Percentiles rank a stretch among this genome's conserved stretches.
These are phyloP conservation scores for Trichophyton rubrum DNA, from an alignment of 2,329 filamentous ascomycete species.

Conservation along the genomic window DNA sequence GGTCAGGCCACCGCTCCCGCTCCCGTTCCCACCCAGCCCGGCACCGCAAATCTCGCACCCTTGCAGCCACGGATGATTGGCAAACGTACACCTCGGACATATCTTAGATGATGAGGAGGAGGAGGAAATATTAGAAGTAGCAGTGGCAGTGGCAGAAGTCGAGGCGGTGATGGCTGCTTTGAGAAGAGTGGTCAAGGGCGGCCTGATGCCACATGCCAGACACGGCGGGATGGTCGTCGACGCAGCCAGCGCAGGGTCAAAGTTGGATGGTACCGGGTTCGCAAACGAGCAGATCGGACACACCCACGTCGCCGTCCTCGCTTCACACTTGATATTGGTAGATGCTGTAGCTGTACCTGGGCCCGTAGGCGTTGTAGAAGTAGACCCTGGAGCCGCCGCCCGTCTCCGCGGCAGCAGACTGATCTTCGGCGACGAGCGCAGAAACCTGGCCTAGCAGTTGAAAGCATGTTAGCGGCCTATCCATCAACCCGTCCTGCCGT, in stretches of 20 bases:
- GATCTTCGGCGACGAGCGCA: conserved; percentile 91
- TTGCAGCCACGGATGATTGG: conserved; percentile 75
- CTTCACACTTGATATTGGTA: background rate
- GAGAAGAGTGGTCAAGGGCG: conserved; percentile 64
- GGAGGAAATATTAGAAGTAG: too few species aligned
- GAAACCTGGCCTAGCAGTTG: conserved; percentile 58
- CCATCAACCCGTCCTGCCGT: background rate
- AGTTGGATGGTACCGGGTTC: conserved; percentile 84
- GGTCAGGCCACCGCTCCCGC: too few species aligned
- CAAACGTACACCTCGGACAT: conserved; percentile 85
- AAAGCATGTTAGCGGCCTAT: background rate
- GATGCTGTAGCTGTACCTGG: too few species aligned
- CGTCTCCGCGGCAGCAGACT: conserved; percentile 41
- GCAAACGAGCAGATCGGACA: conserved; percentile 94
- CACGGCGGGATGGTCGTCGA: conserved; percentile 70
- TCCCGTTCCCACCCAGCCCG: too few species aligned
- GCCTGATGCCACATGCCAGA: conserved; percentile 86
- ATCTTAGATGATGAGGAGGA: background rate
- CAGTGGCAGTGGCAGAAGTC: conserved; percentile 37
- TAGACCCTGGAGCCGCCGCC: background rate
- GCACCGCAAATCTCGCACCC: conserved; percentile 88
- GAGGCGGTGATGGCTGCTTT: conserved; percentile 69
- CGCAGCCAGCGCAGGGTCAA: conserved; percentile 71
- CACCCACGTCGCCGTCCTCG: conserved; percentile 59
- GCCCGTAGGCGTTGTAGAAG: background rate